Conservation (phyloP, 108 stramenopile genomes). For the Pseudonitzschia pungens region DNA sequence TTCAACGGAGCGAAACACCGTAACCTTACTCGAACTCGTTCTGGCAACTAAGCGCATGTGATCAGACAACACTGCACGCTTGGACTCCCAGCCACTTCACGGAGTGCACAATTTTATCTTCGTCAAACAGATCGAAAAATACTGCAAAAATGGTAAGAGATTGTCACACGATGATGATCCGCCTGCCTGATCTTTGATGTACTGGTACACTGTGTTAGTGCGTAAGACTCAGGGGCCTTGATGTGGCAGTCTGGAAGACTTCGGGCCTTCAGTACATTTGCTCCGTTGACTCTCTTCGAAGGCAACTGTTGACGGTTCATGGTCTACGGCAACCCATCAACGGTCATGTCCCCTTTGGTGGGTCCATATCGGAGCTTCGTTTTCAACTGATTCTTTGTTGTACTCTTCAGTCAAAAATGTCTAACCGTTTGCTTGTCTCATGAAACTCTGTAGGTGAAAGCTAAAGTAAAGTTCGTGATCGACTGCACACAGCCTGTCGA, state of each 20-base stretch:
- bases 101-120: background rate
- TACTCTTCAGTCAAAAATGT: too few species aligned
- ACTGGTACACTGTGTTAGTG: background rate
- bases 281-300: too few species aligned
- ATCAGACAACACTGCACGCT: too few species aligned
- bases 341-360: background rate
- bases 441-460: slow-evolving; percentile 64
- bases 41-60: too few species aligned
- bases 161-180: slow-evolving; percentile 33
- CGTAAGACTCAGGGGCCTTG: slow-evolving; percentile 33
- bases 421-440: background rate
- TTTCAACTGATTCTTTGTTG: background rate
- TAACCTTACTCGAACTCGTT: too few species aligned
- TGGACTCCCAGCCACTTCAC: too few species aligned
- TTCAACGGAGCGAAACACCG: too few species aligned
- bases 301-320: background rate
- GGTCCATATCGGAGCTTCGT: background rate
- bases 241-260: too few species aligned
- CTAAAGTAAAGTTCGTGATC: slow-evolving; percentile 97
- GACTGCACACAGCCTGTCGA: slow-evolving; percentile 97
- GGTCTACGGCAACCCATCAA: background rate
- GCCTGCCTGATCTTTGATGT: slow-evolving; percentile 36
- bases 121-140: background rate
- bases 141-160: slow-evolving; percentile 47
- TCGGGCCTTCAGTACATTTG: too few species aligned